These are phyloP conservation scores for Boletus sp. DNA, from an alignment of 768 basidiomycete genomes.

Conservation along the genomic window DNA sequence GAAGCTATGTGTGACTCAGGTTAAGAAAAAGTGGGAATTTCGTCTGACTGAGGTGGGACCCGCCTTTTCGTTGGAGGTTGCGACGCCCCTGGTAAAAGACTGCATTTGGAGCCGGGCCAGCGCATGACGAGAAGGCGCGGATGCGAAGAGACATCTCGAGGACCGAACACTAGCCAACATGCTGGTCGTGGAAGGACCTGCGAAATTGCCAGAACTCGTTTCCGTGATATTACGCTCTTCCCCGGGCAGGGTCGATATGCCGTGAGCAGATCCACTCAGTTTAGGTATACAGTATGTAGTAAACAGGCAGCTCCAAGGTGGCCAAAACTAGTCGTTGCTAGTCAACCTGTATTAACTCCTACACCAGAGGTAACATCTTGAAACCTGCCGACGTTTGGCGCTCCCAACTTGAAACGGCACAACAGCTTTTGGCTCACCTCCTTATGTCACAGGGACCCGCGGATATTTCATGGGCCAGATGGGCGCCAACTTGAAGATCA, in stretches of 20 bases:
- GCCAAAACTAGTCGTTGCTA: too few relatives aligned
- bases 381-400: neutral
- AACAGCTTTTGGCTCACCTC: neutral
- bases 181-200: conserved; percentile 3
- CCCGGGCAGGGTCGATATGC: conserved; percentile 3
- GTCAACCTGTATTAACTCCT: too few relatives aligned
- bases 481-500: too few relatives aligned
- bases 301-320: too few relatives aligned
- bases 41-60: conserved; percentile 1
- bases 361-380: neutral
- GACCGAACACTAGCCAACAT: conserved; percentile 3
- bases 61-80: conserved; percentile 20
- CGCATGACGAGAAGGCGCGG: neutral
- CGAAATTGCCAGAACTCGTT: neutral
- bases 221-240: conserved; percentile 4
- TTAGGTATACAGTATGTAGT: neutral
- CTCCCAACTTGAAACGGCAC: neutral
- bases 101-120: neutral
- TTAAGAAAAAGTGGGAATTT: neutral
- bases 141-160: neutral
- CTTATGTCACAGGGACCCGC: neutral
- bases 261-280: neutral
- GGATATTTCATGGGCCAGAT: too few relatives aligned
- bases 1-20: conserved; percentile 34
- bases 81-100: conserved; percentile 10